Base-by-base conservation (phyloP, 75 land plant species). In the Picea glauca region DNA sequence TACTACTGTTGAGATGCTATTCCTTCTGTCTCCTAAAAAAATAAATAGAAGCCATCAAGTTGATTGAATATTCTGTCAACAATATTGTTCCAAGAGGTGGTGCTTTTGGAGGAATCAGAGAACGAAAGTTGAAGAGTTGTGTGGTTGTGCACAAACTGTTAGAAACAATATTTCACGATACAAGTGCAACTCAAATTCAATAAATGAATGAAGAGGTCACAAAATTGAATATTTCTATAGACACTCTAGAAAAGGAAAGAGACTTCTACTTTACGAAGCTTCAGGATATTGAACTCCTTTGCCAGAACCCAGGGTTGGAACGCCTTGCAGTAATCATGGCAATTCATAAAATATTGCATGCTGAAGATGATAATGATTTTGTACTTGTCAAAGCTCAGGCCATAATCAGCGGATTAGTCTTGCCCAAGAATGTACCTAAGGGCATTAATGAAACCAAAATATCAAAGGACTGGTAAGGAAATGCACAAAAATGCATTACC, bases 241-340 rank as follows among this genome's bases (percentile, higher is more conserved):
- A 92, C 67, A 87, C 87, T 77, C 89, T 96, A 72, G 99, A 94
- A 86, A 95, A 90, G 83, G 99, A 96, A 81, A 83, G 99, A 59
- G 99, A 96, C 75, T 96, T 96, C 79, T 96, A 96, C 84, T 96
- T 94, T 81, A 80, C 92, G 1, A 96, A 96, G 84, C 81, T 96
- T 66, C 82, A 98, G 43, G 98, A 96, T 78, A 88, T 96, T 81
- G 99, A 96, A 79, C 91, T 96, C 8, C 75, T 96, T 56, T 96
- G 97, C 81, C 98, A 96, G 82, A 82, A 33, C 62, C 87, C 94
- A 2, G 91, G 83, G 62, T 72, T 96, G 35, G 91, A 87, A 60
- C 77, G 85, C 46, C 78, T 84, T 26, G 86, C 96, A 58, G 98
- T 35, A 35, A 2, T 35, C 2, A 2, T 35, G 38, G 38, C 1